Evolutionary conservation across 2,329 filamentous ascomycete species (phyloP), one percentile per base, ranked within the genome.

Genomic region (Tolypocladium tundrense): DNA sequence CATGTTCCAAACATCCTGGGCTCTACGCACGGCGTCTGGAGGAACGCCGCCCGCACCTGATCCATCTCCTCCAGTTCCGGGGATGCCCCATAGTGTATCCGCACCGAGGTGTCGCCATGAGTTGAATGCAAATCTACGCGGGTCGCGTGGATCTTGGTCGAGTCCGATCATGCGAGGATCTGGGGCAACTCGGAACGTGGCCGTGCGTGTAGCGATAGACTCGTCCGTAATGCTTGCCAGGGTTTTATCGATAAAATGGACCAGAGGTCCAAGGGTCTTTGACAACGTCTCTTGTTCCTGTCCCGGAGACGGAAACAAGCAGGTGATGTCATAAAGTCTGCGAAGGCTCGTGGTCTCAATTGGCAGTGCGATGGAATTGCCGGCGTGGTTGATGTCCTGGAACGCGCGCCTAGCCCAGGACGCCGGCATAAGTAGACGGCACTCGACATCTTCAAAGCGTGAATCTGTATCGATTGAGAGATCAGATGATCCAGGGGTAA

Each of bases 41-140:
- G 54, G 60, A 21, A 58, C 42, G n/a, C 42, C 39, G 11, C 13
- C 21, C 16, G 40, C 53, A 14, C 19, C 48, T 9, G 8, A 8
- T 19, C 2, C 51, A 31, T 50, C 3, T 31, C 11, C 55, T 31
- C 31, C 56, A n/a, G 54, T 39, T 21, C 69, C 69, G 0, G 70
- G 66, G 14, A 73, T 63, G 8, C 53, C 35, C 66, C 75, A 78
- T 60, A 67, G 62, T 6, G 71, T 69, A 59, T 77, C 74, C 27
- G 70, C 73, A 1, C 75, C 76, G 60, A 78, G 73, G 58, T 72
- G 69, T 9, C 73, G 67, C 76, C 76, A 78, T 5, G 75, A 77
- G 60, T 78, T 78, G 67, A 78, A 74, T 13, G 70, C 70, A 43
- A 78, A 67, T 45, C 71, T 67, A 54, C 71, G 67, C 2, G 73